Conservation (phyloP, 1,284 basidiomycete species). For the Apiotrichum mycotoxinovorans region DNA sequence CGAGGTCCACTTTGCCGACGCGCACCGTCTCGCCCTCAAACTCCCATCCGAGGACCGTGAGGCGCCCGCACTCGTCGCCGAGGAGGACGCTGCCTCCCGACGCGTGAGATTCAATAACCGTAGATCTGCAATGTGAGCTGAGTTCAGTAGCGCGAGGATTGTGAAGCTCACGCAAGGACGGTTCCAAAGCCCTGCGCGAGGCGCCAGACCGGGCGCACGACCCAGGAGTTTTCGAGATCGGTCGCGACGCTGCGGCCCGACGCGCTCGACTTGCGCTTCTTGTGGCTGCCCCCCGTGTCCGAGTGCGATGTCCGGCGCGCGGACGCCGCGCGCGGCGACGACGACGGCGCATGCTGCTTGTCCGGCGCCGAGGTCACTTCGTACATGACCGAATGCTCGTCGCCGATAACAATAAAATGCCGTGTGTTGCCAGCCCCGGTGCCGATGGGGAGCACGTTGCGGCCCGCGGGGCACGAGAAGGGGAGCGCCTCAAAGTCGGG, state of each 20-base stretch:
- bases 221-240: slow-evolving; percentile 22
- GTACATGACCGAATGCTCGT: slow-evolving; percentile 44
- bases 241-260: slow-evolving; percentile 18
- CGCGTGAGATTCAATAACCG: slow-evolving; percentile 17
- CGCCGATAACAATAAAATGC: slow-evolving; percentile 39
- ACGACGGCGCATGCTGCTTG: background rate
- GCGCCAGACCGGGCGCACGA: slow-evolving; percentile 39
- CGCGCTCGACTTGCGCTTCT: slow-evolving; percentile 40
- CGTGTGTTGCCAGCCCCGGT: slow-evolving; percentile 4
- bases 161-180: slow-evolving; percentile 37
- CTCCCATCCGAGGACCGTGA: slow-evolving; percentile 63
- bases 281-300: slow-evolving; percentile 33
- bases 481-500: slow-evolving; percentile 43
- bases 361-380: background rate
- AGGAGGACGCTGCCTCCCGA: slow-evolving; percentile 59
- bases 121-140: slow-evolving; percentile 51
- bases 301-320: slow-evolving; percentile 32
- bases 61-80: slow-evolving; percentile 72
- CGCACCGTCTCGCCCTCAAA: slow-evolving; percentile 49
- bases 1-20: slow-evolving; percentile 65
- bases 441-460: slow-evolving; percentile 33
- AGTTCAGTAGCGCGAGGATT: slow-evolving; percentile 37
- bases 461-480: slow-evolving; percentile 43
- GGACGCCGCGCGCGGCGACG: slow-evolving; percentile 31
- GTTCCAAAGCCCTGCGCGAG: slow-evolving; percentile 48